These are phyloP conservation scores for Spergularia marina DNA, from an alignment of 148 eudicot species.

Conservation along the genomic window DNA sequence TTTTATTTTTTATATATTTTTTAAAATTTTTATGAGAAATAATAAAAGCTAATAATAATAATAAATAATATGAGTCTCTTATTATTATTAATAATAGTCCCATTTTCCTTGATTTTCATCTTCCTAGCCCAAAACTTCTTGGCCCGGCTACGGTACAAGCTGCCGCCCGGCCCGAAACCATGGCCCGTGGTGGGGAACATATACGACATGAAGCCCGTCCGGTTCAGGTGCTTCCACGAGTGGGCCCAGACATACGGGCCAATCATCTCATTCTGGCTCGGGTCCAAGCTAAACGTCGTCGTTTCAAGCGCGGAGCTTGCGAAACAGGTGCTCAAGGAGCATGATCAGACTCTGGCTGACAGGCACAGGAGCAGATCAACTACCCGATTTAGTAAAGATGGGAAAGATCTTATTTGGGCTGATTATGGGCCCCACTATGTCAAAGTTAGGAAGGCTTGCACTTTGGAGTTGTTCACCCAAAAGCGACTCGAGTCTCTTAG, in stretches of 20 bases:
- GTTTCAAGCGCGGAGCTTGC: slow-evolving; percentile 62
- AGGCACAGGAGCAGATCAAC: slow-evolving; percentile 56
- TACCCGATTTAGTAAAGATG: slow-evolving; percentile 52
- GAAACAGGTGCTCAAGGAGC: slow-evolving; percentile 65
- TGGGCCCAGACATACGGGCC: slow-evolving; percentile 82
- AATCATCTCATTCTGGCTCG: slow-evolving; percentile 60
- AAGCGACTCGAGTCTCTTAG: slow-evolving; percentile 68
- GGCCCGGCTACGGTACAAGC: slow-evolving; percentile 50
- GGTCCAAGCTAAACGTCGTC: slow-evolving; percentile 60
- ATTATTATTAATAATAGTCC: slow-evolving; percentile 13
- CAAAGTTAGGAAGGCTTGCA: slow-evolving; percentile 75
- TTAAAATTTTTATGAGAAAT: too few species aligned
- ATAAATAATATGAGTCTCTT: slow-evolving; percentile 33
- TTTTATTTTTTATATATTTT: too few species aligned
- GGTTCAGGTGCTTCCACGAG: slow-evolving; percentile 61
- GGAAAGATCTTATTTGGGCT: slow-evolving; percentile 78
- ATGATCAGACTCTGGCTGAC: slow-evolving; percentile 68
- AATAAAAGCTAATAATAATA: neutral
- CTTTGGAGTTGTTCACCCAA: slow-evolving; percentile 61
- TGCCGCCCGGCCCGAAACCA: slow-evolving; percentile 78
- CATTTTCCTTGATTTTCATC: slow-evolving; percentile 25
- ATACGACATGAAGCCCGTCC: slow-evolving; percentile 64
- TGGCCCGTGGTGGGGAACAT: slow-evolving; percentile 76
- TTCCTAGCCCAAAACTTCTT: slow-evolving; percentile 38
- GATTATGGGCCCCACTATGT: slow-evolving; percentile 94